phyloP scores from a whole-genome alignment of 805 yeast genomes.

The Candida nonsorbophila region DNA sequence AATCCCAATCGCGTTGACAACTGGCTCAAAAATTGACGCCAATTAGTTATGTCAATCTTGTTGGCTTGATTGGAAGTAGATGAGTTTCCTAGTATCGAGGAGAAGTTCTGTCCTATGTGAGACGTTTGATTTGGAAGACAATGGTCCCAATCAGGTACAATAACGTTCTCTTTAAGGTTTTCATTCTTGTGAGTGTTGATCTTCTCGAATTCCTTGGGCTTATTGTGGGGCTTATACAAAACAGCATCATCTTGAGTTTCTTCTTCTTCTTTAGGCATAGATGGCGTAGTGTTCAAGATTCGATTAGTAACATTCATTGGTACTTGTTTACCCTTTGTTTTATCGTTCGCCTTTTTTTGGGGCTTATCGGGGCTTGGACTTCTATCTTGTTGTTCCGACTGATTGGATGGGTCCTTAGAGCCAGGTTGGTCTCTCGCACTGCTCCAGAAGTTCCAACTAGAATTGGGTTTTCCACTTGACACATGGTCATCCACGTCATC shows the following conservation, averaged over 20 bases:
- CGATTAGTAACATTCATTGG: constrained; percentile 18
- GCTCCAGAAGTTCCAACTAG: constrained; percentile 35
- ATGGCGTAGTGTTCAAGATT: constrained; percentile 26
- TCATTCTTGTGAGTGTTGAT: constrained; percentile 42
- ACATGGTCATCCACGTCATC: constrained; percentile 31
- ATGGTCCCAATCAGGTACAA: constrained; percentile 38
- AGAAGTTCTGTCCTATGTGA: constrained; percentile 7
- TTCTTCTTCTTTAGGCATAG: constrained; percentile 14
- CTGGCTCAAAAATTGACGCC: constrained; percentile 30
- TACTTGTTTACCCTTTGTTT: constrained; percentile 7
- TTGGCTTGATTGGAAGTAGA: constrained; percentile 11
- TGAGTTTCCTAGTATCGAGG: constrained; percentile 18
- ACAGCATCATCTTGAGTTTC: constrained; percentile 33
- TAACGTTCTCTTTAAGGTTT: constrained; percentile 31
- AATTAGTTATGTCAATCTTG: constrained; percentile 26
- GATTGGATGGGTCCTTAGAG: constrained; percentile 1
- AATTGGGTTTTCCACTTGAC: constrained; percentile 13
- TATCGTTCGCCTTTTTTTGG: constrained; percentile 5
- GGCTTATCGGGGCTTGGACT: not conserved
- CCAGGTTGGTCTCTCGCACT: not conserved
- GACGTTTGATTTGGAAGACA: constrained; percentile 28
- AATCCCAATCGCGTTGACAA: constrained; percentile 32
- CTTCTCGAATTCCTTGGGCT: constrained; percentile 32
- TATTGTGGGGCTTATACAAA: constrained; percentile 37
- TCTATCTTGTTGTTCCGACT: not conserved